A percentile compares a stretch with the other conserved stretches of the same genome.
These are phyloP conservation scores for Cladosporium sp. DNA, from an alignment of 2,329 filamentous ascomycete genomes.

Conservation along the genomic window DNA sequence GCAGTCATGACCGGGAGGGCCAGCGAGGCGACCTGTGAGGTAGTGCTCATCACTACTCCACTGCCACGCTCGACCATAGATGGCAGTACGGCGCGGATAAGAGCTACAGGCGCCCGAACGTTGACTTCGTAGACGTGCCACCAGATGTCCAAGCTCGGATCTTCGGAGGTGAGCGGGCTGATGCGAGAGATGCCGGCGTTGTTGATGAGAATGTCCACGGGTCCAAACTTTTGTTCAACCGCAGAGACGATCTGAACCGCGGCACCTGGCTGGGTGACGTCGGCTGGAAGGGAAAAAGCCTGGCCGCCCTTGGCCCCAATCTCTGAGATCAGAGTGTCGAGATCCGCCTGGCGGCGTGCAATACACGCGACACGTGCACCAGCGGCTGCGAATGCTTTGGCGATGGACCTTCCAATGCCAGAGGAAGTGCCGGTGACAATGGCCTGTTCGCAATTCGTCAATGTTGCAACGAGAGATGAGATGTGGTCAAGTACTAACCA, in stretches of 20 bases:
- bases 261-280: constrained; percentile 22
- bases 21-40: constrained; percentile 22
- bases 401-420: constrained; percentile 25
- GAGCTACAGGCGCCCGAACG: constrained; percentile 26
- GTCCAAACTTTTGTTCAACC: constrained; percentile 23
- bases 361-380: constrained; percentile 27
- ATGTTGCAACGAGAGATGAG: neutral
- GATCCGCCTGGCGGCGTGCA: constrained; percentile 26
- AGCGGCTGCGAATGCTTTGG: constrained; percentile 24
- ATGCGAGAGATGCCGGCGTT: constrained; percentile 25
- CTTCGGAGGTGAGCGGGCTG: constrained; percentile 18
- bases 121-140: constrained; percentile 31
- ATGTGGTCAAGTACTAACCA: constrained; percentile 17
- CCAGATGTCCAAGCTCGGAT: constrained; percentile 27
- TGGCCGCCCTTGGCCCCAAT: constrained; percentile 23
- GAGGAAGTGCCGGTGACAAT: constrained; percentile 32
- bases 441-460: constrained; percentile 15
- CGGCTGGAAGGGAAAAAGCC: constrained; percentile 23
- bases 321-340: constrained; percentile 25
- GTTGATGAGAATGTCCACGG: constrained; percentile 24
- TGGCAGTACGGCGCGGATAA: constrained; percentile 29
- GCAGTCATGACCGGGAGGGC: constrained; percentile 27
- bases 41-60: constrained; percentile 24
- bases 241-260: constrained; percentile 23
- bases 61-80: constrained; percentile 25